Base-by-base conservation (phyloP, 192 early-diverging fungal species). In the Helicostylum pulchrum region DNA sequence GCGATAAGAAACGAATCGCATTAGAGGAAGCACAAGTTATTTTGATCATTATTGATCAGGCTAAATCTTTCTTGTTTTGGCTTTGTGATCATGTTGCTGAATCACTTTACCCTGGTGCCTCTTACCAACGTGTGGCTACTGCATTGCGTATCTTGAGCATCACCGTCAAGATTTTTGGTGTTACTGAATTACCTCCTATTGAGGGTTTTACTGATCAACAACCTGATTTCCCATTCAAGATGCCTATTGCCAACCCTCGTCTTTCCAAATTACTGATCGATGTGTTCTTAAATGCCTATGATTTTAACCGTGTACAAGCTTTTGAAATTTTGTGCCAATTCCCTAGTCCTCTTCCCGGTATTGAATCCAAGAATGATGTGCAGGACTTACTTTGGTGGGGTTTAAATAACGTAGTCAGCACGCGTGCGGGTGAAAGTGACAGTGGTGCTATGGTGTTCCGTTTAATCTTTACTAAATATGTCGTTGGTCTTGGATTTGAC, bases 361-460 rank as follows among this genome's bases (percentile, higher is more conserved):
- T 82, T 17, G 76, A 70, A 17, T 58, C 62, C 8, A 68, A 65
- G 7, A 78, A 76, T 1, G 71, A 72, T 3, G 80, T 84, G 2
- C 74, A 80, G 26, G 64, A 73, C 12, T 61, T 92, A 57, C 71
- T 91, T 6, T 72, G 78, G 46, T 85, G 84, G 68, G 88, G 83
- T 3, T 65, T 92, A 23, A 71, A 74, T 36, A 75, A 82, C 72
- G 77, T 91, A 23, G 77, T 67, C 60, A 90, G 86, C 64, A 84
- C 85, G 11, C 72, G 89, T 10, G 88, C 91, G 11, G 83, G 85
- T 15, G 90, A 96, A 70, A 90, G 91, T 69, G 90, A 92, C 52
- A 85, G 86, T 64, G 94, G 91, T 32, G 89, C 90, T n/a, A 81
- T 89, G 67, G 73, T 93, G 11, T 76, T 94, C 42, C 82, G 89